Evolutionary conservation across 768 basidiomycete genomes (phyloP).

Genomic region (Serendipita sp.): DNA sequence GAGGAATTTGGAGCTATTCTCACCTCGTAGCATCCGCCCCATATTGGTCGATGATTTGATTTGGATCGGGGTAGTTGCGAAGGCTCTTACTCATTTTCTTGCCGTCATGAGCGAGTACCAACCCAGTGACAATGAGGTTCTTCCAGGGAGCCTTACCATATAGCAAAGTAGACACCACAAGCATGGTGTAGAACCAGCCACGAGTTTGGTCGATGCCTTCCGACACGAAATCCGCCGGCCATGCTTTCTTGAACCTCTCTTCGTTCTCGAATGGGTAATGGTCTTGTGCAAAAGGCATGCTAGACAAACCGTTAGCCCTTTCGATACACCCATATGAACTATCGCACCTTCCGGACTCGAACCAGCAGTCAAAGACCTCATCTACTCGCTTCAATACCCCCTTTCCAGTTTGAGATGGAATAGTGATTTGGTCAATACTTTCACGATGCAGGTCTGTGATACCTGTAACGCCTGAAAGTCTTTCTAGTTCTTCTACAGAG

Average conservation of each 20-base stretch:
- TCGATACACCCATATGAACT: not conserved
- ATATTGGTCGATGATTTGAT: constrained; percentile 72
- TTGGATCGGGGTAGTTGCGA: constrained; percentile 94
- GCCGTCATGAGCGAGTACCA: constrained; percentile 90
- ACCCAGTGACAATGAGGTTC: constrained; percentile 90
- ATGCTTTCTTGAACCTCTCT: constrained; percentile 64
- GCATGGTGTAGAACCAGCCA: constrained; percentile 98
- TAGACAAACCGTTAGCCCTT: constrained; percentile 19
- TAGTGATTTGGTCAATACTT: constrained; percentile 89
- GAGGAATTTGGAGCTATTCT: not conserved
- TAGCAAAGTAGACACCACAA: constrained; percentile 90
- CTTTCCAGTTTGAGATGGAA: constrained; percentile 80
- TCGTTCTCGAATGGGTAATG: constrained; percentile 99
- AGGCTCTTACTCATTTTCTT: constrained; percentile 99
- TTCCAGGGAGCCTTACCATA: constrained; percentile 94
- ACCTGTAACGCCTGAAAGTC: constrained; percentile 64
- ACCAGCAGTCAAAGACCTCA: constrained; percentile 99
- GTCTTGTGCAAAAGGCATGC: constrained; percentile 95
- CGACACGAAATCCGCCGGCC: constrained; percentile 93
- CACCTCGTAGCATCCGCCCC: constrained; percentile 92
- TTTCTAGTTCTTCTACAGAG: constrained; percentile 78
- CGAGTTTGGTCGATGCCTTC: constrained; percentile 99
- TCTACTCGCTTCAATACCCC: constrained; percentile 78
- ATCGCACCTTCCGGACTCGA: constrained; percentile 88
- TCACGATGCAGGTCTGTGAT: constrained; percentile 88